Base-by-base conservation (phyloP, 1,284 basidiomycete species). In the Coriolopsis trogii region DNA sequence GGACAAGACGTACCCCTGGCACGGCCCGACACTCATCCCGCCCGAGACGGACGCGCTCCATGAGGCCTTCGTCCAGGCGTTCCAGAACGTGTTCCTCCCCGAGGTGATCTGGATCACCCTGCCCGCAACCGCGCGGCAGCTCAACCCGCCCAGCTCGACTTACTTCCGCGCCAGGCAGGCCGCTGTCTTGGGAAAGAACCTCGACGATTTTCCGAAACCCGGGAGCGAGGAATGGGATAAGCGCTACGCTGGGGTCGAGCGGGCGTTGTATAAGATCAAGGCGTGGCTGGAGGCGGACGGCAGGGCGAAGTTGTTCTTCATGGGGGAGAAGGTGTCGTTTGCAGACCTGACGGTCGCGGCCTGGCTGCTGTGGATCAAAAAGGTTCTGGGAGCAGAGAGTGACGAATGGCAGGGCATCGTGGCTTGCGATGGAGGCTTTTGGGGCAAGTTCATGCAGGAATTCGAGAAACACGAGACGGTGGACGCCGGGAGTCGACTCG, bases 101-200 rank as follows among this genome's bases (percentile, higher is more conserved):
- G 24, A 41, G 10, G 39, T 63, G 21, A 8, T 42, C 20, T 31
- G 28, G 31, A 40, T 58, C 43, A 49, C 63, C 30, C n/a, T 70
- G 34, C 65, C 67, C 6, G 45, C 55, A 23, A 62, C 64, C 15
- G 51, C 51, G 16, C 30, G 38, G 7, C 60, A 60, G 21, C 58
- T 76, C 18, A 44, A 44, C 42, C 42, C 42, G 7, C 30, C 13
- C 4, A 44, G 42, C 30, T 20, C 15, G 23, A 31, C 18, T 31
- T 77, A 76, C 59, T 77, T 74, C 61, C 63, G 71, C 23, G 46
- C 56, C n/a, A 72, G 70, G 13, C 63, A 73, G 33, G 71, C 73
- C 59, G 53, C 49, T 41, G 13, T 13, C 7, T 72, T 68, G 31
- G 71, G 70, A 12, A 28, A 5, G 9, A 66, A 63, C 16, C 52